Percentiles rank a stretch among this genome's conserved stretches.
phyloP scores from a whole-genome alignment of 352 stramenopile species.

The Phytophthora pluvialis region DNA sequence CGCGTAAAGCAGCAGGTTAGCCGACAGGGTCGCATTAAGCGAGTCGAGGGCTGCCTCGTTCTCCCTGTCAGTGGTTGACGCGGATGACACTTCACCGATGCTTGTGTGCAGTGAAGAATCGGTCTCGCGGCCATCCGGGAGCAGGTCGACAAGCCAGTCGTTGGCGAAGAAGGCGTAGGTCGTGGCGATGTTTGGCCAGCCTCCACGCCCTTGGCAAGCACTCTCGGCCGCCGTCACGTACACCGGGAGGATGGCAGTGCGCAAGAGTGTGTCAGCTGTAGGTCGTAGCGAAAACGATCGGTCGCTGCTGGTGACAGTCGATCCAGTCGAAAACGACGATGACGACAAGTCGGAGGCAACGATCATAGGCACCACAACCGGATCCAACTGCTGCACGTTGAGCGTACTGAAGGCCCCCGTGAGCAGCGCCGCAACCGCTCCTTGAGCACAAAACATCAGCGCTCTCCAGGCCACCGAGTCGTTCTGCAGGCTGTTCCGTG shows the following conservation, averaged over 20 bases:
- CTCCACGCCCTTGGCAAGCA: constrained; percentile 31
- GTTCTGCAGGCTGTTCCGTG: constrained; percentile 46
- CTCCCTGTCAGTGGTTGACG: not conserved
- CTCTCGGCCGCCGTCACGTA: constrained; percentile 29
- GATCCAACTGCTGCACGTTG: constrained; percentile 46
- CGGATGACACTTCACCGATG: constrained; percentile 5
- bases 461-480: constrained; percentile 48
- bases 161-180: constrained; percentile 44
- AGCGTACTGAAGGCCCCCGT: constrained; percentile 56
- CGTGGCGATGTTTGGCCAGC: constrained; percentile 39
- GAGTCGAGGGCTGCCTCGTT: not conserved
- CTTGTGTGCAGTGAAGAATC: constrained; percentile 22
- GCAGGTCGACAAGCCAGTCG: constrained; percentile 43
- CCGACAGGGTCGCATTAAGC: constrained; percentile 32
- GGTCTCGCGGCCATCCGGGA: constrained; percentile 27
- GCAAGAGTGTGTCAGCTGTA: constrained; percentile 43
- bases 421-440: constrained; percentile 37
- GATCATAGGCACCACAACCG: constrained; percentile 34
- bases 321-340: not conserved
- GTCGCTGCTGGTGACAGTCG: not conserved
- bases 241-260: constrained; percentile 37
- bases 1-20: constrained; percentile 41
- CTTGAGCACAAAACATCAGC: constrained; percentile 34
- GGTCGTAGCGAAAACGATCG: constrained; percentile 23
- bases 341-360: constrained; percentile 40